phyloP scores from a whole-genome alignment of 129 eudicot species.

The Mikania micrantha region DNA sequence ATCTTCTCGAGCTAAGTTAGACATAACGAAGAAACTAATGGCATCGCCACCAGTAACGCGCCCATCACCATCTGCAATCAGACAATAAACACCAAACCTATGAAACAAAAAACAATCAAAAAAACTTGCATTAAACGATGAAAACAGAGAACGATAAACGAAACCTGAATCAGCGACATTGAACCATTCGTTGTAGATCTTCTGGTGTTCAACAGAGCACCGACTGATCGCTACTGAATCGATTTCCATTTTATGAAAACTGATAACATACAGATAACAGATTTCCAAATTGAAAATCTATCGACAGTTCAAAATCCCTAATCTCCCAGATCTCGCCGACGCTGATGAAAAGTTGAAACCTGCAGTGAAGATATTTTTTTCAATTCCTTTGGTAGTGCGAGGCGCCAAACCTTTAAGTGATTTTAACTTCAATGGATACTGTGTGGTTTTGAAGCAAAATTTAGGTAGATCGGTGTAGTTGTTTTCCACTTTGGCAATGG shows the following conservation, averaged over 20 bases:
- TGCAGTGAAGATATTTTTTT: slow-evolving; percentile 20
- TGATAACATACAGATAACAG: not conserved
- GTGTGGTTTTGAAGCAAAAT: too few relatives aligned
- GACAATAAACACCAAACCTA: not conserved
- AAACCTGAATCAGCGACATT: slow-evolving; percentile 76
- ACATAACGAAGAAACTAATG: slow-evolving; percentile 70
- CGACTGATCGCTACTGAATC: slow-evolving; percentile 63
- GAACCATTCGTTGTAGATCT: slow-evolving; percentile 86
- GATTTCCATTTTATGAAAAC: slow-evolving; percentile 55
- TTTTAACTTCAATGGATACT: not conserved
- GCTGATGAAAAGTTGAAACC: slow-evolving; percentile 4
- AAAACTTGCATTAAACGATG: not conserved
- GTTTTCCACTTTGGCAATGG: too few relatives aligned
- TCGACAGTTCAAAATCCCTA: slow-evolving; percentile 25
- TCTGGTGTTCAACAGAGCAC: slow-evolving; percentile 79
- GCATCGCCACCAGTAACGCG: slow-evolving; percentile 87
- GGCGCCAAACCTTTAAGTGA: slow-evolving; percentile 32
- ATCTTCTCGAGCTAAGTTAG: slow-evolving; percentile 64
- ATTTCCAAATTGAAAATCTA: not conserved
- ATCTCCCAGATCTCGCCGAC: slow-evolving; percentile 24
- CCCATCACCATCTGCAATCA: slow-evolving; percentile 74
- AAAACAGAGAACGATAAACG: not conserved
- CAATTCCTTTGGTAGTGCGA: slow-evolving; percentile 11
- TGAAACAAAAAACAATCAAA: not conserved
- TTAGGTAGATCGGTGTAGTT: too few relatives aligned